Evolutionary conservation across 768 basidiomycete genomes (phyloP).

Genomic region (Tulasnella sp.): DNA sequence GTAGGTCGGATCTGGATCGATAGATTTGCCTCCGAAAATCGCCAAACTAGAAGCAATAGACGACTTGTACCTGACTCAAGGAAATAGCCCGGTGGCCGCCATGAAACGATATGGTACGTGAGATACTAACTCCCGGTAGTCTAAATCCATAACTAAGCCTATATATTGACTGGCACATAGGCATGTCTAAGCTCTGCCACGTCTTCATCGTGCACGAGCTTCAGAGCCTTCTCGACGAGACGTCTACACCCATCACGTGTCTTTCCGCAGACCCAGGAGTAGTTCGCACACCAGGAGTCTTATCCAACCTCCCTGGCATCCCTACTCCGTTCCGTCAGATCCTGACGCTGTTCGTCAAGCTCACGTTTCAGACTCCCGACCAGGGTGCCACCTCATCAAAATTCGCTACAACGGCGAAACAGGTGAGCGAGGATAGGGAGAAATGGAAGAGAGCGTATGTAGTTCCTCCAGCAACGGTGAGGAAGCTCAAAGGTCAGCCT

Average conservation of each 20-base stretch:
- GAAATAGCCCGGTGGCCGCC: background rate
- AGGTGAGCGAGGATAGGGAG: background rate
- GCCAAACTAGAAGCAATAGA: background rate
- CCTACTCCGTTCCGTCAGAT: background rate
- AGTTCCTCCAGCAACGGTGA: background rate
- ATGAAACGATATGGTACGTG: background rate
- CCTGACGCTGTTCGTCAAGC: background rate
- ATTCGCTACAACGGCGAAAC: background rate
- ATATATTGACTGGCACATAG: background rate
- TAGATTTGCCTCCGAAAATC: background rate
- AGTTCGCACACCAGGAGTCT: background rate
- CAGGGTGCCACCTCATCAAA: background rate
- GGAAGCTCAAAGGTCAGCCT: background rate
- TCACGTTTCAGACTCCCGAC: background rate
- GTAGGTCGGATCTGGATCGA: background rate
- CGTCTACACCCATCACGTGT: background rate
- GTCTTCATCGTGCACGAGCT: background rate
- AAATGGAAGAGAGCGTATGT: background rate
- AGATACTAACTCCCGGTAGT: background rate
- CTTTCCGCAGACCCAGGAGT: background rate
- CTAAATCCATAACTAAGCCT: background rate
- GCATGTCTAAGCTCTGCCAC: background rate
- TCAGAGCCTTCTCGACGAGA: background rate
- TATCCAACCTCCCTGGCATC: background rate
- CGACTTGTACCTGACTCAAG: background rate